phyloP scores from a whole-genome alignment of 2,329 filamentous ascomycete species.

The Berkeleyomyces rouxiae region DNA sequence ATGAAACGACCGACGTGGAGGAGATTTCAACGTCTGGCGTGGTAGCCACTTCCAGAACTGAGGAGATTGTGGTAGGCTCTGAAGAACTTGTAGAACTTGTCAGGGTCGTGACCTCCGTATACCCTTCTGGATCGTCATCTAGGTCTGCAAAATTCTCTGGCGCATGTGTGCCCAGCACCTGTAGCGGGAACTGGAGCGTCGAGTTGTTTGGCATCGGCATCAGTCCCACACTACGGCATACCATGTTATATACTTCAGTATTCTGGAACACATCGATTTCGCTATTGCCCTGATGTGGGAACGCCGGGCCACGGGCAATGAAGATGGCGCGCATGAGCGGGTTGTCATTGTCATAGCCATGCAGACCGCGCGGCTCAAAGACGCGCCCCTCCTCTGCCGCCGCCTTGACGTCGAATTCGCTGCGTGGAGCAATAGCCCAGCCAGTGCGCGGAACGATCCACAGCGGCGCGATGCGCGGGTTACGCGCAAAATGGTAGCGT shows the following conservation, averaged over 20 bases:
- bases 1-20: not conserved
- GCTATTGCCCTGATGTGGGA: slow-evolving; percentile 71
- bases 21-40: too few relatives aligned
- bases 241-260: slow-evolving; percentile 82
- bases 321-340: slow-evolving; percentile 95
- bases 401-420: slow-evolving; percentile 53
- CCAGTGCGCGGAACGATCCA: slow-evolving; percentile 89
- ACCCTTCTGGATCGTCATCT: slow-evolving; percentile 34
- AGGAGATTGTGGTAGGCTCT: slow-evolving; percentile 15
- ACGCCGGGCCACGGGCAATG: slow-evolving; percentile 77
- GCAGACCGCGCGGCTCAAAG: slow-evolving; percentile 71
- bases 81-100: slow-evolving; percentile 11
- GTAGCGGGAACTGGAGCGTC: slow-evolving; percentile 57
- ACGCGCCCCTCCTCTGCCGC: slow-evolving; percentile 25
- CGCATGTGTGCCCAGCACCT: slow-evolving; percentile 44
- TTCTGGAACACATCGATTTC: slow-evolving; percentile 77
- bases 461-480: slow-evolving; percentile 77
- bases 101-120: not conserved
- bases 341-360: slow-evolving; percentile 90
- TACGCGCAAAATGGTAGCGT: slow-evolving; percentile 79
- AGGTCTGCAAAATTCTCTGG: slow-evolving; percentile 30
- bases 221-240: slow-evolving; percentile 75
- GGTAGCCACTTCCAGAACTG: slow-evolving; percentile 10
- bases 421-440: slow-evolving; percentile 73
- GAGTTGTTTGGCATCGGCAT: slow-evolving; percentile 69